Conservation (phyloP, 2,329 filamentous ascomycete species). For the Microsporum canis region DNA sequence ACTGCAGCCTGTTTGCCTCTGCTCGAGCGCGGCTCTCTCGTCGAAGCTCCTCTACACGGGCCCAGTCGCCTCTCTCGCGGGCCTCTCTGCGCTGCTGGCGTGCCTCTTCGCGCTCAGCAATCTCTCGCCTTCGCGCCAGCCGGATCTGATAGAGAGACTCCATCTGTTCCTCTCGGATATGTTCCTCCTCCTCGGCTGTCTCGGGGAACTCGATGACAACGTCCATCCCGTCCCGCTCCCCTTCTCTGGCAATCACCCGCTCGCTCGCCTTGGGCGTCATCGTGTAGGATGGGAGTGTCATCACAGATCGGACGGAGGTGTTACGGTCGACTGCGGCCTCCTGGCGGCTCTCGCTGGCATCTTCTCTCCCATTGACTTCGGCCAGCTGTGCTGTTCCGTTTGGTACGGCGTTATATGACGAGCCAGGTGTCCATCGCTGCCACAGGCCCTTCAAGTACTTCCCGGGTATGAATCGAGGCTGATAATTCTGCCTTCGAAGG, state of each 20-base stretch:
- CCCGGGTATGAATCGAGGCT: slow-evolving; percentile 43
- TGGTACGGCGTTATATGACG: slow-evolving; percentile 33
- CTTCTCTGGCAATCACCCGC: slow-evolving; percentile 73
- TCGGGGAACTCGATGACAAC: slow-evolving; percentile 77
- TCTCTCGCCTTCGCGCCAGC: slow-evolving; percentile 60
- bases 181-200: slow-evolving; percentile 66
- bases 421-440: slow-evolving; percentile 38
- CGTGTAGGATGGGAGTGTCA: slow-evolving; percentile 82
- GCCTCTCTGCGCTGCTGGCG: slow-evolving; percentile 60
- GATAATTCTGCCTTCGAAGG: slow-evolving; percentile 34
- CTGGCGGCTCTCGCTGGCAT: background rate
- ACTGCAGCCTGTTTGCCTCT: slow-evolving; percentile 22
- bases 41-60: slow-evolving; percentile 54
- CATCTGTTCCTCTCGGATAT: slow-evolving; percentile 78
- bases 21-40: slow-evolving; percentile 45
- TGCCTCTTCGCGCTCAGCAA: slow-evolving; percentile 66
- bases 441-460: slow-evolving; percentile 42
- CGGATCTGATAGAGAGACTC: slow-evolving; percentile 84
- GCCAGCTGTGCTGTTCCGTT: slow-evolving; percentile 12
- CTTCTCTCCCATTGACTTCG: slow-evolving; percentile 5
- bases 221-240: slow-evolving; percentile 84
- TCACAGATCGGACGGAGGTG: slow-evolving; percentile 80
- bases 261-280: slow-evolving; percentile 62
- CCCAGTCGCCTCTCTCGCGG: slow-evolving; percentile 56
- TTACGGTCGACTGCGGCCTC: slow-evolving; percentile 56